Conservation (phyloP, 345 rosid genomes). For the Isatis tinctoria region DNA sequence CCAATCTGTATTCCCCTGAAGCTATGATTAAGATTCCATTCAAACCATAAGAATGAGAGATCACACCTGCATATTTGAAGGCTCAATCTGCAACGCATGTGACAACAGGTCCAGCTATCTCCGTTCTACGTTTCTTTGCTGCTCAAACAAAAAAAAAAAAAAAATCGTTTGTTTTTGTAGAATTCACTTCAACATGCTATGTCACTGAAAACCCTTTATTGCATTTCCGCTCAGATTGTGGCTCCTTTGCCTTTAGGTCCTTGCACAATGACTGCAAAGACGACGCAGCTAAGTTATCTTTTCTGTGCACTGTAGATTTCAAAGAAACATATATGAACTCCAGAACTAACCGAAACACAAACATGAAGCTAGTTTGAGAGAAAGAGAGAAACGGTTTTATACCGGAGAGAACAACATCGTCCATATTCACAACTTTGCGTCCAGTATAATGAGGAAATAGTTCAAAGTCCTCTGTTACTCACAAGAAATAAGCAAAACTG, state of each 20-base stretch:
- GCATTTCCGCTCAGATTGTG: conserved; percentile 66
- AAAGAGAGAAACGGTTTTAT: conserved; percentile 3
- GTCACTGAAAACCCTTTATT: conserved; percentile 52
- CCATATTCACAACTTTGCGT: conserved; percentile 77
- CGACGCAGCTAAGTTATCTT: conserved; percentile 55
- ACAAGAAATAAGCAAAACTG: not conserved
- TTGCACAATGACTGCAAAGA: conserved; percentile 56
- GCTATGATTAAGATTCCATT: too few relatives aligned
- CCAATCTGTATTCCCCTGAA: too few relatives aligned
- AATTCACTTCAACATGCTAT: too few relatives aligned
- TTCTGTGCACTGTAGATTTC: conserved; percentile 70
- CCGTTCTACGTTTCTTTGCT: too few relatives aligned
- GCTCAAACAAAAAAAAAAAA: too few relatives aligned
- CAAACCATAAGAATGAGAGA: too few relatives aligned
- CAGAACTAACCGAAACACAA: conserved; percentile 14
- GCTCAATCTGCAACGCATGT: too few relatives aligned
- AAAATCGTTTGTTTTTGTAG: too few relatives aligned
- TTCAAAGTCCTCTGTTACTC: conserved; percentile 84
- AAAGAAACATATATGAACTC: conserved; percentile 17
- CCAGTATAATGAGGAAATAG: conserved; percentile 87
- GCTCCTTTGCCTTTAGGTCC: conserved; percentile 69
- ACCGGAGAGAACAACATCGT: conserved; percentile 86
- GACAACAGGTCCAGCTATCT: too few relatives aligned
- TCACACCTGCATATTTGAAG: too few relatives aligned
- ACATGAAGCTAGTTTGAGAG: not conserved